A percentile compares a stretch with the other conserved stretches of the same genome.
Conservation (phyloP, 2,329 filamentous ascomycete species). For the Fusarium fujikuroi region DNA sequence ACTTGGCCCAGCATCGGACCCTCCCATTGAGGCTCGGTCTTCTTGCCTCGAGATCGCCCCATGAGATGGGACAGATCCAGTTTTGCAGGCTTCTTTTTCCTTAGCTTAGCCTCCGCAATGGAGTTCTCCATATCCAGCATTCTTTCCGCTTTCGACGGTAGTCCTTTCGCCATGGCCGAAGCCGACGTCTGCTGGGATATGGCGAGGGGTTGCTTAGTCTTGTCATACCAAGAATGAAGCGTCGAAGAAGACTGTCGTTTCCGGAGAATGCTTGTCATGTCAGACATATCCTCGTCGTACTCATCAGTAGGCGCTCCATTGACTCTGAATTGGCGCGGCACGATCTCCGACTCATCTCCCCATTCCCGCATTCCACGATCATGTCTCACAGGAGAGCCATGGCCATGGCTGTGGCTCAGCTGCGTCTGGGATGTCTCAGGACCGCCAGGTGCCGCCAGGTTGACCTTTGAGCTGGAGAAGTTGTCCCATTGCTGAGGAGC, state of each 20-base stretch:
- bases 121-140: slow-evolving; percentile 58
- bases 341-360: slow-evolving; percentile 44
- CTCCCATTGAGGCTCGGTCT: slow-evolving; percentile 48
- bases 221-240: slow-evolving; percentile 68
- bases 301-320: slow-evolving; percentile 32
- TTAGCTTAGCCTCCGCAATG: slow-evolving; percentile 39
- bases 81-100: slow-evolving; percentile 57
- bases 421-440: slow-evolving; percentile 21
- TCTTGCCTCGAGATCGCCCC: slow-evolving; percentile 46
- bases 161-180: slow-evolving; percentile 67
- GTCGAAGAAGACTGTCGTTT: slow-evolving; percentile 65
- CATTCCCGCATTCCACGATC: slow-evolving; percentile 36
- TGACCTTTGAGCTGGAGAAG: slow-evolving; percentile 39
- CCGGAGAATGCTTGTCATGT: slow-evolving; percentile 56
- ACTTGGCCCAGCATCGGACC: slow-evolving; percentile 51
- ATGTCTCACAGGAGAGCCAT: slow-evolving; percentile 18
- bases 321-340: slow-evolving; percentile 38
- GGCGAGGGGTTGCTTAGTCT: slow-evolving; percentile 64
- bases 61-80: slow-evolving; percentile 61
- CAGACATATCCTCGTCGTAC: slow-evolving; percentile 49
- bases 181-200: slow-evolving; percentile 69
- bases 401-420: slow-evolving; percentile 6
- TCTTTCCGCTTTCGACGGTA: slow-evolving; percentile 59
- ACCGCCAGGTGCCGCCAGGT: slow-evolving; percentile 21
- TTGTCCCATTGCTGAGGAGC: slow-evolving; percentile 33